phyloP scores from a whole-genome alignment of 2,329 filamentous ascomycete genomes.

The Grosmannia penicillata region DNA sequence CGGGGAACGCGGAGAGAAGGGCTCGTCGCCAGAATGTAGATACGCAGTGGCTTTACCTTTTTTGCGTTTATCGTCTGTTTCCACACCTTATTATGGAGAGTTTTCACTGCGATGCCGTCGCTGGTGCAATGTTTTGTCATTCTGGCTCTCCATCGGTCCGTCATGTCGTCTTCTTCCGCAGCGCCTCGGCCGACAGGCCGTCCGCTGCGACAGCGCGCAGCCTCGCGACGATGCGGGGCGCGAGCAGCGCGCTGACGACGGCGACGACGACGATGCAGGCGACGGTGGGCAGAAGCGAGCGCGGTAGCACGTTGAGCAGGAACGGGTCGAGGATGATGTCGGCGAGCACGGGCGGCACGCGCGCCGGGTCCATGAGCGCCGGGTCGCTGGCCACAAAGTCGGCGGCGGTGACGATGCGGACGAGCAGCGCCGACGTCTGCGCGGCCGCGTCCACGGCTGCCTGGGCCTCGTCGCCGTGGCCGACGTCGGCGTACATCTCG shows the following conservation, averaged over 20 bases:
- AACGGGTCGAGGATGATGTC: slow-evolving; percentile 84
- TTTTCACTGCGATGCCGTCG: no score
- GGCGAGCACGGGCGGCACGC: slow-evolving; percentile 57
- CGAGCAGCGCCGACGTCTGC: slow-evolving; percentile 44
- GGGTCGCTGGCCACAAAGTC: slow-evolving; percentile 70
- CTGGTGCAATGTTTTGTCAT: no score
- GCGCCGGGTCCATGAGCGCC: slow-evolving; percentile 49
- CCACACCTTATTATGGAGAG: no score
- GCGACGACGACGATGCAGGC: slow-evolving; percentile 52
- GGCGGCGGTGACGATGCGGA: slow-evolving; percentile 62
- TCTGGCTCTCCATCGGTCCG: no score
- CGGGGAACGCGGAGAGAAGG: no score
- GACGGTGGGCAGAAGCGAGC: slow-evolving; percentile 59
- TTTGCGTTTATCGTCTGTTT: no score
- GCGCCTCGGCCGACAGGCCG: neutral
- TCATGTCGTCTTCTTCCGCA: neutral
- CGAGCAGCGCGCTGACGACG: slow-evolving; percentile 24
- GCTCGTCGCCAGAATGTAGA: no score
- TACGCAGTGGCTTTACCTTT: no score
- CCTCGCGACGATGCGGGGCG: slow-evolving; percentile 19
- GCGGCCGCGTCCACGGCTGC: neutral
- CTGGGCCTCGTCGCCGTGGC: neutral
- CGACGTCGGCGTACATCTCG: neutral
- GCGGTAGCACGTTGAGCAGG: slow-evolving; percentile 57
- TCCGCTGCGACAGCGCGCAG: slow-evolving; percentile 16